Evolutionary conservation across 306 rosid species (phyloP), one percentile per base, ranked within the genome.

Genomic region (Datisca glomerata): DNA sequence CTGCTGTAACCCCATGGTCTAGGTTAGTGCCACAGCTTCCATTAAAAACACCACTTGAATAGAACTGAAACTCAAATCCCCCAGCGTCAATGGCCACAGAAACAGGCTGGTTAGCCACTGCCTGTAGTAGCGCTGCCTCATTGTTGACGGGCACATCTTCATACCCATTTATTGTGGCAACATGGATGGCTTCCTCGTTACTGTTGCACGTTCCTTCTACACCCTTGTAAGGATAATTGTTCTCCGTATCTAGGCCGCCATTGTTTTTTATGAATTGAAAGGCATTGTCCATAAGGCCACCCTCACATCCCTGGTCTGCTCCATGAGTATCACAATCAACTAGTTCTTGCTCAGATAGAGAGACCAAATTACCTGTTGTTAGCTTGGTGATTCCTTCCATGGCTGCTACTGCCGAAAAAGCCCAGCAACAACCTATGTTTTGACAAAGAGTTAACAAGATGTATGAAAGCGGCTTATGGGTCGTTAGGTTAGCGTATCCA

Each of bases 181-280:
- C 77, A 8, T n/a, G n/a, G n/a, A n/a, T n/a, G n/a, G n/a, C n/a
- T n/a, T 74, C 94, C 94, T 75, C 57, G 21, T 69, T 49, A 36
- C 24, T 33, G 52, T 67, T 69, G 66, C 94, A 83, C 44, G 63
- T 56, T 41, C 75, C 70, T 28, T 66, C 79, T 31, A 9, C 28
- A 24, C 61, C 76, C 5, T 67, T 75, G 44, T 79, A 83, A 8
- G 91, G 61, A 41, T 83, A 83, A 67, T 65, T 43, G 37, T 56
- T 6, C 70, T 79, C 91, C 19, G 78, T 59, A 50, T 79, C 75
- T 3, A 83, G 71, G 19, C 94, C 94, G 24, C 82, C 91, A 57
- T 83, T 83, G 64, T 35, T 24, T 31, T 73, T 59, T 25, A 79
- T 66, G 80, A 83, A 83, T 52, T 75, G 86, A 63, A 83, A 83